Evolutionary conservation across 2,329 filamentous ascomycete genomes (phyloP), one percentile per base, ranked within the genome.

Genomic region (Epicoccum nigrum): DNA sequence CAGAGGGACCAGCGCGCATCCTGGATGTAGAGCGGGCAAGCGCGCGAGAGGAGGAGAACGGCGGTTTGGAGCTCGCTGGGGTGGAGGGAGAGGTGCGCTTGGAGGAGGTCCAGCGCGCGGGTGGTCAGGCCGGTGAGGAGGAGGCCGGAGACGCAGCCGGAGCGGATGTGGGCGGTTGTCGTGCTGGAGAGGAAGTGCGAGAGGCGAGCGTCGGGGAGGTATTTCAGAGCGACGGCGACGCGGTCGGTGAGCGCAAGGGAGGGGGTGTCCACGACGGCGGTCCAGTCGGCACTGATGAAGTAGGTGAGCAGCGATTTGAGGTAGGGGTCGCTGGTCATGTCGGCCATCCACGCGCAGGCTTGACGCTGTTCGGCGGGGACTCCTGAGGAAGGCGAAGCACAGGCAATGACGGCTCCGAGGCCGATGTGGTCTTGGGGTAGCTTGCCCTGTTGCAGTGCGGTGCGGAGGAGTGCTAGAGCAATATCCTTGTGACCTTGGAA

Each of bases 61-160:
- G 89, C 88, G 1, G 89, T 92, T 74, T 95, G 90, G 19, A 90
- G 81, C 69, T 93, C 90, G 0, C 55, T 32, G 65, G 86, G 81
- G 69, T 88, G 91, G 60, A 87, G 88, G 61, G 86, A 81, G 37
- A 94, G 82, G 71, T 92, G 91, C 42, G 84, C 83, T 54, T 89
- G 87, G 53, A 93, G 83, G 15, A 94, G 83, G 67, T 92, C 87
- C 51, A 92, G 85, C 43, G 87, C 80, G 45, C 79, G 78, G 58
- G 90, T 87, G 2, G 85, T 86, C 53, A 95, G 86, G 30, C 90
- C 90, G 0, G 89, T 90, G 11, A 95, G 81, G 2, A 92, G 83
- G 32, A 94, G 83, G 25, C 86, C 90, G 71, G 92, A 88, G 41
- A 92, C 83, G 63, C 92, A 86, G 39, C 90, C 90, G 3, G 83